phyloP scores from a whole-genome alignment of 2,329 filamentous ascomycete species.

The Juglanconis juglandina region DNA sequence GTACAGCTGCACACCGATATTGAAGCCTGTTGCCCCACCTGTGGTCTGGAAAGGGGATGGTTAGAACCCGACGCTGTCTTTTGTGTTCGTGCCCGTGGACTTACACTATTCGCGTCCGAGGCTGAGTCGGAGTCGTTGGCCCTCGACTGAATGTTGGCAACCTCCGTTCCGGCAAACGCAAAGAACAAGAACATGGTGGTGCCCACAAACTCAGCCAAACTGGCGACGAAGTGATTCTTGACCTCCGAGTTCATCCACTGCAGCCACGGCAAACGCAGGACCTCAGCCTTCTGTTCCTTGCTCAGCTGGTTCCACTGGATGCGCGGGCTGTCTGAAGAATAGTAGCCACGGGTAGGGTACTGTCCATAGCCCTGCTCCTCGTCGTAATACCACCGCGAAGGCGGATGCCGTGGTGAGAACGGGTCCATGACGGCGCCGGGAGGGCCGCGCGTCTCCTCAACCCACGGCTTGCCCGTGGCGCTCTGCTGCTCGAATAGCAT shows the following conservation, averaged over 20 bases:
- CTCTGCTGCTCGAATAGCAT: not conserved
- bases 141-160: constrained; percentile 22
- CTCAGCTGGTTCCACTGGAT: constrained; percentile 38
- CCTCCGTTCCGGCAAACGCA: constrained; percentile 33
- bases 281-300: constrained; percentile 37
- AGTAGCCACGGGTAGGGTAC: not conserved
- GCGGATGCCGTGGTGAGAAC: constrained; percentile 9
- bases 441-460: constrained; percentile 5
- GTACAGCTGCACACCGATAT: constrained; percentile 27
- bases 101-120: constrained; percentile 27
- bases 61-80: not conserved
- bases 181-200: constrained; percentile 44
- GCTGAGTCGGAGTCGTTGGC: constrained; percentile 19
- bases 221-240: constrained; percentile 41
- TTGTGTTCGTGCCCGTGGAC: not conserved
- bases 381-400: constrained; percentile 8
- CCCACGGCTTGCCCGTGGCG: constrained; percentile 3
- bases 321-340: constrained; percentile 15
- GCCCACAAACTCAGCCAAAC: constrained; percentile 38
- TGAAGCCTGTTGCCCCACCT: constrained; percentile 4
- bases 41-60: constrained; percentile 28
- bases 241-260: constrained; percentile 45
- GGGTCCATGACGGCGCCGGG: not conserved
- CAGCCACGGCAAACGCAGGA: constrained; percentile 41
- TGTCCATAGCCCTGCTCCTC: constrained; percentile 14